These are phyloP conservation scores for Medicago arabica DNA, from an alignment of 306 rosid species.

Conservation along the genomic window DNA sequence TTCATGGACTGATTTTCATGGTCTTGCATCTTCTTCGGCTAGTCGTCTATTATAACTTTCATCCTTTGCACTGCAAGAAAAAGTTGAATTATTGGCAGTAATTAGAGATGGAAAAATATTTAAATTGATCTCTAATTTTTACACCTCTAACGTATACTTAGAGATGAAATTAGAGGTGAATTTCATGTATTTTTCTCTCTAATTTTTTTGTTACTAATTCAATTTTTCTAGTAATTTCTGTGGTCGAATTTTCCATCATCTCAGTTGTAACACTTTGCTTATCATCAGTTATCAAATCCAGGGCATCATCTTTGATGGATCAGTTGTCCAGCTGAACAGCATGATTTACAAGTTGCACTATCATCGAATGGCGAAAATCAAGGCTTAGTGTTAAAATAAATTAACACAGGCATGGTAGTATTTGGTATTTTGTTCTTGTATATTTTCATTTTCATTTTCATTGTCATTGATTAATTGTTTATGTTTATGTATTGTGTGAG, in stretches of 20 bases:
- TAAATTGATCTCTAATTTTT: conserved; percentile 8
- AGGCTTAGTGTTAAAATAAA: conserved; percentile 27
- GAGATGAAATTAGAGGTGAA: not conserved
- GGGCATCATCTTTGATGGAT: not conserved
- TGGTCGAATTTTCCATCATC: not conserved
- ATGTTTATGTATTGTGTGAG: conserved; percentile 4
- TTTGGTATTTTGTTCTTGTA: conserved; percentile 33
- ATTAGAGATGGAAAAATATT: not conserved
- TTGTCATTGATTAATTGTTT: conserved; percentile 39
- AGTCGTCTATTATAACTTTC: conserved; percentile 60
- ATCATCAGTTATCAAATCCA: not conserved
- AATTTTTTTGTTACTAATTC: not conserved
- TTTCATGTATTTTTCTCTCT: not conserved
- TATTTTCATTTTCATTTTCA: conserved; percentile 22
- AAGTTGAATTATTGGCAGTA: not conserved
- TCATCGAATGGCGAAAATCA: not conserved
- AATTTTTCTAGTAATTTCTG: not conserved
- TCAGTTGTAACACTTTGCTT: not conserved
- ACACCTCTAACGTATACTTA: not conserved
- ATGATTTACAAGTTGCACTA: not conserved
- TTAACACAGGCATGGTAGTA: conserved; percentile 45
- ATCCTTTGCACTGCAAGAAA: not conserved
- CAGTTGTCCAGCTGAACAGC: not conserved
- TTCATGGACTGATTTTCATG: conserved; percentile 72
- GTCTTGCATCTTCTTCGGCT: conserved; percentile 70